Percentiles rank a stretch among this genome's conserved stretches.
phyloP scores from a whole-genome alignment of 225 moss, liverwort and hornwort genomes.

The Marchantia polymorpha region DNA sequence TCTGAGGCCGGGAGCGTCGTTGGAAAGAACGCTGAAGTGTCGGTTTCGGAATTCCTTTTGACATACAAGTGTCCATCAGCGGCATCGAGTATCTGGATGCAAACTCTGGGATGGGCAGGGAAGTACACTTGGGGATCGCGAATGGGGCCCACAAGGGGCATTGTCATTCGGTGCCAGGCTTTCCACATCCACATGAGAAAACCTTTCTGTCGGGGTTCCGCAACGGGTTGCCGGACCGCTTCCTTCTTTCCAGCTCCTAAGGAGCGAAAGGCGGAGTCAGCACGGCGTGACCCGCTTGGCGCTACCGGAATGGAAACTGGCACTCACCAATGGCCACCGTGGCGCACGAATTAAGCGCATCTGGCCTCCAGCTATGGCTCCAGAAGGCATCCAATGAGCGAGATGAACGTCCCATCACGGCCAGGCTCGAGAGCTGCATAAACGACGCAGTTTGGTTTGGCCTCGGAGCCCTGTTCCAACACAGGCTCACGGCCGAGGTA shows the following conservation, averaged over 20 bases:
- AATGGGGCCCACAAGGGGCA: neutral
- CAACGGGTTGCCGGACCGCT: neutral
- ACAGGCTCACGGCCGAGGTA: neutral
- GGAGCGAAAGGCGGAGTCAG: neutral
- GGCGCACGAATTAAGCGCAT: neutral
- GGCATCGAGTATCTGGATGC: neutral
- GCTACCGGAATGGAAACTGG: neutral
- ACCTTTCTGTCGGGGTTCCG: neutral
- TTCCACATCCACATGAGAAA: neutral
- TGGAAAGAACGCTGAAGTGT: neutral
- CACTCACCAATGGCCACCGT: neutral
- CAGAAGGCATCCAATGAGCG: neutral
- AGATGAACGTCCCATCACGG: no score
- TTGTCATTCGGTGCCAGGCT: neutral
- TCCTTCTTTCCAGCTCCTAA: neutral
- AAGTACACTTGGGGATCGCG: neutral
- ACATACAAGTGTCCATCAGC: neutral
- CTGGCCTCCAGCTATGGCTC: neutral
- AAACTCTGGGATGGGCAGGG: neutral
- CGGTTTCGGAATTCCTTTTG: neutral
- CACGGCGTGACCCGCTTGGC: neutral
- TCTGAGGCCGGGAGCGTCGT: neutral
- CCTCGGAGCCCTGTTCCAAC: neutral
- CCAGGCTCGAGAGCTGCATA: no score
- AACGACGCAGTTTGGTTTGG: no score